Conservation (phyloP, 352 stramenopile genomes). For the Salisapilia sapeloensis region DNA sequence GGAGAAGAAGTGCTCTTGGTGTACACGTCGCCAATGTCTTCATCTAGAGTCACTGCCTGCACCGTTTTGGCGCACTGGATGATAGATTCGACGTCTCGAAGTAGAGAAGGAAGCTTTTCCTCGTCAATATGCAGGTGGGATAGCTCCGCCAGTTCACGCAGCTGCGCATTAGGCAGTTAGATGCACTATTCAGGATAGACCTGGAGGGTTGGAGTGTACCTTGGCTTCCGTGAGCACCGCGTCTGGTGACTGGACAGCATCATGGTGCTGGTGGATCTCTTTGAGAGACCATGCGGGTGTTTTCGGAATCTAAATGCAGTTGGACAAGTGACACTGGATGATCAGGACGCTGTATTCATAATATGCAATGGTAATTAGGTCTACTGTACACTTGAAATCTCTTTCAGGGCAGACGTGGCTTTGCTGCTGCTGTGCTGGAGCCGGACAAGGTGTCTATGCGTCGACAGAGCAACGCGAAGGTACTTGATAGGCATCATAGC, state of each 20-base stretch:
- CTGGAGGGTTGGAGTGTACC: constrained; percentile 5
- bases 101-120: constrained; percentile 39
- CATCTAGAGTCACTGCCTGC: constrained; percentile 60
- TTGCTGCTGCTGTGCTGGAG: no score
- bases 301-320: constrained; percentile 21
- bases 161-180: constrained; percentile 8
- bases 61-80: constrained; percentile 81
- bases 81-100: constrained; percentile 74
- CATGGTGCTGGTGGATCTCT: constrained; percentile 53
- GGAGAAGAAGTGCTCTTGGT: constrained; percentile 35
- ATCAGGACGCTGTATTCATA: not conserved
- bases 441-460: no score
- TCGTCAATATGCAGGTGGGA: constrained; percentile 70
- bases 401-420: constrained; percentile 1
- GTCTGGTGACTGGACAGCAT: constrained; percentile 15
- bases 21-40: constrained; percentile 75
- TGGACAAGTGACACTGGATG: no score
- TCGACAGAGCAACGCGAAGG: no score
- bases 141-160: constrained; percentile 61
- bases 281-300: constrained; percentile 67
- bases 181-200: not conserved
- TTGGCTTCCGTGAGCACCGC: constrained; percentile 43
- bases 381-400: not conserved
- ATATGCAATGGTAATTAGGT: constrained; percentile 1
- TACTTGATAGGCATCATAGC: no score